These are phyloP conservation scores for Penicillium roqueforti DNA, from an alignment of 495 filamentous ascomycete species.

Conservation along the genomic window DNA sequence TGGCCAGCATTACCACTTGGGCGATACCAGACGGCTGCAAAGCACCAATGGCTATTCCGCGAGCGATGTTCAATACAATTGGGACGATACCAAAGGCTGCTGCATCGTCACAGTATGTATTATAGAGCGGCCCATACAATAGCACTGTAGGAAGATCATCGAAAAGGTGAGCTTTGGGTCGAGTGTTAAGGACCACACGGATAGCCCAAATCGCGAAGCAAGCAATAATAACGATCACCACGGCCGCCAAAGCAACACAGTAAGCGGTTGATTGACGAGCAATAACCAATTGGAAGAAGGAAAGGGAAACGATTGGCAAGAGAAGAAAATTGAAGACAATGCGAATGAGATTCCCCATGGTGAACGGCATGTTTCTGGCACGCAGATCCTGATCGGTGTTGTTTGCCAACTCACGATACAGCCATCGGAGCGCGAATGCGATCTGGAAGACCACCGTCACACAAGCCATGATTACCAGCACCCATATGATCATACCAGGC, in stretches of 20 bases:
- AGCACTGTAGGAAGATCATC: slow-evolving; percentile 89
- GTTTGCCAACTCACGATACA: slow-evolving; percentile 61
- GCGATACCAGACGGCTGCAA: slow-evolving; percentile 90
- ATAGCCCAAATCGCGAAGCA: slow-evolving; percentile 74
- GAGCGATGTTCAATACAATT: slow-evolving; percentile 72
- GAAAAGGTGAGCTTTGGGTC: slow-evolving; percentile 80
- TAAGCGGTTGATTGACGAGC: slow-evolving; percentile 59
- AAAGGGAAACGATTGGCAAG: slow-evolving; percentile 77
- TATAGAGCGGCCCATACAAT: slow-evolving; percentile 93
- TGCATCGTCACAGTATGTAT: slow-evolving; percentile 88
- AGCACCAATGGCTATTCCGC: slow-evolving; percentile 88
- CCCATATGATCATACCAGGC: slow-evolving; percentile 86
- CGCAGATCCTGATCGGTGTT: slow-evolving; percentile 83
- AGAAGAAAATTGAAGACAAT: slow-evolving; percentile 90
- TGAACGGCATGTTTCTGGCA: slow-evolving; percentile 91
- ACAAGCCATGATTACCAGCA: slow-evolving; percentile 65
- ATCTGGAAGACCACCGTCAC: slow-evolving; percentile 71
- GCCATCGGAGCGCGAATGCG: slow-evolving; percentile 71
- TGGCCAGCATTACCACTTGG: slow-evolving; percentile 83
- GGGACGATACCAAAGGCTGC: slow-evolving; percentile 84
- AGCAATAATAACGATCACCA: slow-evolving; percentile 67
- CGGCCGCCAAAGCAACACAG: slow-evolving; percentile 65
- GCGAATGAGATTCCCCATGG: slow-evolving; percentile 77
- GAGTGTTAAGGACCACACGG: slow-evolving; percentile 70
- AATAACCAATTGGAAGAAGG: slow-evolving; percentile 87